phyloP scores from a whole-genome alignment of 2,329 filamentous ascomycete species.

The Sclerotinia trifoliorum region DNA sequence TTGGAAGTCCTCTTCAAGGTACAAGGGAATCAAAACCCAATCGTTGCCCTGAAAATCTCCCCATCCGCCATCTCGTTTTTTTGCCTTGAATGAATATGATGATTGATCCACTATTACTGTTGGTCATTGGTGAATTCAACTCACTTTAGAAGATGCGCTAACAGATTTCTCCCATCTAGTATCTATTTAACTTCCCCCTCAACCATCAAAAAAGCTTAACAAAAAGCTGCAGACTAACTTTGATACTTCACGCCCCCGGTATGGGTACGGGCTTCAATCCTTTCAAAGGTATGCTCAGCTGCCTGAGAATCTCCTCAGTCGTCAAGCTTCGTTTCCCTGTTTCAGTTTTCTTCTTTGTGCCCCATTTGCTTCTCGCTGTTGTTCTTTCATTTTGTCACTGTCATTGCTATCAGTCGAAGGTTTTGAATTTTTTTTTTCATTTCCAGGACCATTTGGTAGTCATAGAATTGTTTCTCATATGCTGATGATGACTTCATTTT shows the following conservation, averaged over 20 bases:
- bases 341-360: too few relatives aligned
- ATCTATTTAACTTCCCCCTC: background rate
- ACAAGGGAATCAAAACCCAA: too few relatives aligned
- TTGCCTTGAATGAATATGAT: background rate
- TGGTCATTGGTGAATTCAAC: background rate
- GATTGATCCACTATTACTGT: background rate
- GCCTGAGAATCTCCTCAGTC: background rate
- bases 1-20: too few relatives aligned
- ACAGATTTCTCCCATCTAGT: background rate
- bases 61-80: background rate
- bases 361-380: background rate
- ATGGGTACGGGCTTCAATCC: background rate
- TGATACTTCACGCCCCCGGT: background rate
- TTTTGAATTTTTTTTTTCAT: background rate
- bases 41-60: background rate
- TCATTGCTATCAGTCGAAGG: background rate
- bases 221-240: background rate
- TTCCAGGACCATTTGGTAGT: background rate
- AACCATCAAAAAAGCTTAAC: background rate
- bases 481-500: background rate
- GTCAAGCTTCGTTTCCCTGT: background rate
- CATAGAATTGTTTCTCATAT: background rate
- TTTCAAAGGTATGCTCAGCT: background rate
- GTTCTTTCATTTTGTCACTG: background rate
- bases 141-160: background rate